These are phyloP conservation scores for Fusarium euwallaceae DNA, from an alignment of 2,329 filamentous ascomycete genomes.

Conservation along the genomic window DNA sequence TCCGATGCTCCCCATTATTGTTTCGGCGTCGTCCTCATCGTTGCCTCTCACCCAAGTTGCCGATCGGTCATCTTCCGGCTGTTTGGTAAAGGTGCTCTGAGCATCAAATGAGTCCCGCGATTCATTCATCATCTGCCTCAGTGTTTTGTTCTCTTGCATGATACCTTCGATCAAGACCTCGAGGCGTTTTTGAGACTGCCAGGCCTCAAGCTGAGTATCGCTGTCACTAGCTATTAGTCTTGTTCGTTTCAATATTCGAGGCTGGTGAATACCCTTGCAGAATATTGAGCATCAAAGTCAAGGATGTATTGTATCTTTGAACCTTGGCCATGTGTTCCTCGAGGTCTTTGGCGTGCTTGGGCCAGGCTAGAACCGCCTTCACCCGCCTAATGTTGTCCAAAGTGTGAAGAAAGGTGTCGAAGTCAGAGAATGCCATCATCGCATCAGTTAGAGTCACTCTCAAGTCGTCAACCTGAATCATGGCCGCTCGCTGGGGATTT, in stretches of 20 bases:
- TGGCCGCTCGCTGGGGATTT: not conserved
- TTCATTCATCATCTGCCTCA: not conserved
- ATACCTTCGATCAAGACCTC: not conserved
- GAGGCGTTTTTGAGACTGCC: not conserved
- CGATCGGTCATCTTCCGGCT: not conserved
- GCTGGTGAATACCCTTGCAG: not conserved
- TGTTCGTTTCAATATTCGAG: not conserved
- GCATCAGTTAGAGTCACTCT: conserved; percentile 1
- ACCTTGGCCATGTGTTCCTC: not conserved
- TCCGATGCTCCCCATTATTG: not conserved
- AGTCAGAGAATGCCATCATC: not conserved
- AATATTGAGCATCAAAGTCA: not conserved
- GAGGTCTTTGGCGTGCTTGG: not conserved
- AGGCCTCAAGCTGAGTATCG: not conserved
- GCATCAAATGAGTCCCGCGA: not conserved
- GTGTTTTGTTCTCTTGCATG: not conserved
- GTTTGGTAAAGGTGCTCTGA: not conserved
- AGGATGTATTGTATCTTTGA: not conserved
- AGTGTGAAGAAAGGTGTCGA: not conserved
- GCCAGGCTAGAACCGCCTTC: not conserved
- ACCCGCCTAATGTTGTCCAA: not conserved
- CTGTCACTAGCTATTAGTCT: not conserved
- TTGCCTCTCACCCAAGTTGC: not conserved
- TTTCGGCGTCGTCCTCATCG: not conserved
- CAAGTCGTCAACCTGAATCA: conserved; percentile 3